Conservation (phyloP, 495 filamentous ascomycete genomes). For the Neurospora africana region DNA sequence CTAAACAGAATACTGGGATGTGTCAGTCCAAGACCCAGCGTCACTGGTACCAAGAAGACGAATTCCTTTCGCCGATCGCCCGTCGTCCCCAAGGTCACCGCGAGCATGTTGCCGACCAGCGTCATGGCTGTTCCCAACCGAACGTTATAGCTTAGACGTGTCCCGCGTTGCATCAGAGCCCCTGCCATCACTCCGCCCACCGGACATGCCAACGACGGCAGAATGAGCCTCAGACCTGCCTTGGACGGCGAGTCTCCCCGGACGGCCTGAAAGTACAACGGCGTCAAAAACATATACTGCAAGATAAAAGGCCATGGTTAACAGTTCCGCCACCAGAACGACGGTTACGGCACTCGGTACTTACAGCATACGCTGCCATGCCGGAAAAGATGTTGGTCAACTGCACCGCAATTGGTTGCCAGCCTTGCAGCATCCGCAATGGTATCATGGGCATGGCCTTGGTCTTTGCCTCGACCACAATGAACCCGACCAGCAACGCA, state of each 20-base stretch:
- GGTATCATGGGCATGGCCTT: conserved; percentile 54
- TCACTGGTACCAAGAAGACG: conserved; percentile 50
- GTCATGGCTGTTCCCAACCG: conserved; percentile 46
- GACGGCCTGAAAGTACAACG: conserved; percentile 55
- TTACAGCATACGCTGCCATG: conserved; percentile 51
- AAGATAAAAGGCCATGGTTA: background rate
- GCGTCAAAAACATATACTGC: conserved; percentile 57
- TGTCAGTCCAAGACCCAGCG: conserved; percentile 53
- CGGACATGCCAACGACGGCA: conserved; percentile 51
- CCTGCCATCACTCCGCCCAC: conserved; percentile 51
- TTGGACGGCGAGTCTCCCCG: conserved; percentile 48
- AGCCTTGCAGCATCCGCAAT: conserved; percentile 44
- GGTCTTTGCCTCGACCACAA: conserved; percentile 47
- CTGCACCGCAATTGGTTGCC: conserved; percentile 42
- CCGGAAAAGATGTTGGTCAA: conserved; percentile 53
- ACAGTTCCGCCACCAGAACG: background rate
- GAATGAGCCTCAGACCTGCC: conserved; percentile 46
- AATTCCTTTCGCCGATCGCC: conserved; percentile 52
- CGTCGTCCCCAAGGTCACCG: conserved; percentile 41
- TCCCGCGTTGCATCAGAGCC: conserved; percentile 52
- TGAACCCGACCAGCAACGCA: conserved; percentile 37
- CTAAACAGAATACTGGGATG: conserved; percentile 55
- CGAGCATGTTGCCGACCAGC: conserved; percentile 48
- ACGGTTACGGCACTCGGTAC: conserved; percentile 3
- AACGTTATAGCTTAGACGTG: conserved; percentile 44